phyloP scores from a whole-genome alignment of 2,329 filamentous ascomycete species.

The Monosporascus sp. region DNA sequence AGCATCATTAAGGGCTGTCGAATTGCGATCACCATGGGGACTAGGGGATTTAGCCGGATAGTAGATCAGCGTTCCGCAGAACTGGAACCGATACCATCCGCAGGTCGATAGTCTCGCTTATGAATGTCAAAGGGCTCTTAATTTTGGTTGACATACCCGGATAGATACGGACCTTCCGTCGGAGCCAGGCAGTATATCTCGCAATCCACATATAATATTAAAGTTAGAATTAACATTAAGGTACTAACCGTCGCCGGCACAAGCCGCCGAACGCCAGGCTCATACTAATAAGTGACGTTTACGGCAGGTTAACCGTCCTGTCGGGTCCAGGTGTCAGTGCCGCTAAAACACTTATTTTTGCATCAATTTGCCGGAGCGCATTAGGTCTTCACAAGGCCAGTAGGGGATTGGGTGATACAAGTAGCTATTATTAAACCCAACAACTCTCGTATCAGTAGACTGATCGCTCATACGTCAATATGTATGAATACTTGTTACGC shows the following conservation, averaged over 20 bases:
- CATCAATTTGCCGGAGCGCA: background rate
- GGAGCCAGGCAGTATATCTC: too few relatives aligned
- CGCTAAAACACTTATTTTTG: background rate
- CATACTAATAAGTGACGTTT: background rate
- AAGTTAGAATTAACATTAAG: background rate
- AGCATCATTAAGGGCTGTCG: background rate
- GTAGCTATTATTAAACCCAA: too few relatives aligned
- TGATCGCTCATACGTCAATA: too few relatives aligned
- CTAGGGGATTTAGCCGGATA: background rate
- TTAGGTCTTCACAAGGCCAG: background rate
- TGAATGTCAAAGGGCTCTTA: too few relatives aligned
- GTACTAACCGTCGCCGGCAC: background rate
- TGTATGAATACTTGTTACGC: too few relatives aligned
- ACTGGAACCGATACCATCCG: background rate
- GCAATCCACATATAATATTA: too few relatives aligned
- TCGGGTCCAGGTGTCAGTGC: background rate
- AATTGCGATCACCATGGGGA: too few relatives aligned
- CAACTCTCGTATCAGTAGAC: too few relatives aligned
- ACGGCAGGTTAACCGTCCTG: background rate
- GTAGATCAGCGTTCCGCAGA: background rate
- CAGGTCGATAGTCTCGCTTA: background rate
- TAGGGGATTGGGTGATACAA: too few relatives aligned
- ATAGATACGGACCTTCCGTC: too few relatives aligned
- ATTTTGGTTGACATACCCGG: too few relatives aligned
- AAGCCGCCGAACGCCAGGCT: background rate